Evolutionary conservation across 257 asterid species (phyloP).

Genomic region (Solanum acaule): DNA sequence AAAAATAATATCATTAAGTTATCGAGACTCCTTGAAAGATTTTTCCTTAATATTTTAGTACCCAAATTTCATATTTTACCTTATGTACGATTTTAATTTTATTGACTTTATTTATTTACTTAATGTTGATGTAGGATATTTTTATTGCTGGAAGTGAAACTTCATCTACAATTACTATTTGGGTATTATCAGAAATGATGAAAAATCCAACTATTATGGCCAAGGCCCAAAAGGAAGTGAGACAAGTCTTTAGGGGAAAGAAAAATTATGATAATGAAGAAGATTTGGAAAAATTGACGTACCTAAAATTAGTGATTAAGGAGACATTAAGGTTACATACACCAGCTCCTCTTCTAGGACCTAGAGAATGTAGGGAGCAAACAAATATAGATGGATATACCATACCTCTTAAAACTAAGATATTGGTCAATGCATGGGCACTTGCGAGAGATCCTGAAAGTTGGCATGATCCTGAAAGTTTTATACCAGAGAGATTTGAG

Average conservation of each 20-base stretch:
- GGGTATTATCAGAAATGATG: neutral
- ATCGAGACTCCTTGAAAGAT: neutral
- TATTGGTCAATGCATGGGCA: neutral
- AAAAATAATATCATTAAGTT: neutral
- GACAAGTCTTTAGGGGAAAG: no score
- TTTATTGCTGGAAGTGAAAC: neutral
- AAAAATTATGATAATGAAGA: no score
- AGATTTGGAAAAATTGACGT: no score
- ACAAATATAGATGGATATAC: no score
- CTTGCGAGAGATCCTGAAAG: neutral
- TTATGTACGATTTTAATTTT: neutral
- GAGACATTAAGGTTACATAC: no score
- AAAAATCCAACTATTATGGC: neutral
- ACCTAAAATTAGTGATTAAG: no score
- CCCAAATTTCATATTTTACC: neutral
- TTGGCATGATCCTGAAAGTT: no score
- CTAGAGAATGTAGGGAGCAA: neutral
- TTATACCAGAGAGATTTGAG: no score
- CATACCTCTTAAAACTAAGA: neutral
- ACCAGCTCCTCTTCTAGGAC: no score
- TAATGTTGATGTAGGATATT: neutral
- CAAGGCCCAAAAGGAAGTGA: no score
- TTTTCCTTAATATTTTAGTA: neutral
- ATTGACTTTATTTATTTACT: no score
- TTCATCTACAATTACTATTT: neutral